These are phyloP conservation scores for Lophiostoma macrostomum DNA, from an alignment of 495 filamentous ascomycete species.

Conservation along the genomic window DNA sequence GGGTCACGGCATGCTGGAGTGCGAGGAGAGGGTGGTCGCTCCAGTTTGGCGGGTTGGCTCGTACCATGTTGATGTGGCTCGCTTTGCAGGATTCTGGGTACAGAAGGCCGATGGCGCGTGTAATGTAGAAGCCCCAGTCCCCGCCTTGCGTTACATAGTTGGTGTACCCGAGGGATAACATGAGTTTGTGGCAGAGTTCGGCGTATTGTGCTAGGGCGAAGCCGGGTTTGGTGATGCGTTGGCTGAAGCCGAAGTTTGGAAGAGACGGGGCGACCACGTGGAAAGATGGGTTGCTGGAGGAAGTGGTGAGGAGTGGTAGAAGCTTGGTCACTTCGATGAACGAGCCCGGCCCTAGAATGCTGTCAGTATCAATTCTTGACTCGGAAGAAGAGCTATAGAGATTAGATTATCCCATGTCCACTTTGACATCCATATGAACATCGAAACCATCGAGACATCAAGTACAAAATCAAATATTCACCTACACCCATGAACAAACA, in stretches of 20 bases:
- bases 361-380: background rate
- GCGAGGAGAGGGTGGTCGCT: slow-evolving; percentile 44
- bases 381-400: background rate
- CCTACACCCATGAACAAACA: slow-evolving; percentile 40
- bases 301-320: slow-evolving; percentile 50
- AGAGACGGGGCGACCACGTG: slow-evolving; percentile 68
- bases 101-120: slow-evolving; percentile 53
- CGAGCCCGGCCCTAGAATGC: slow-evolving; percentile 58
- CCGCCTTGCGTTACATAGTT: slow-evolving; percentile 67
- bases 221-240: slow-evolving; percentile 51
- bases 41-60: slow-evolving; percentile 40
- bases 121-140: slow-evolving; percentile 66
- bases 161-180: slow-evolving; percentile 64
- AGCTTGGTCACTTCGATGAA: slow-evolving; percentile 66
- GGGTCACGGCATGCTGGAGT: slow-evolving; percentile 43
- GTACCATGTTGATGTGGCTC: slow-evolving; percentile 62
- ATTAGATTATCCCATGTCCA: too few species aligned
- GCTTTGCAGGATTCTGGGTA: slow-evolving; percentile 58
- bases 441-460: too few species aligned
- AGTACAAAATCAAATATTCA: too few species aligned
- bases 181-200: slow-evolving; percentile 59
- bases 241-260: slow-evolving; percentile 70
- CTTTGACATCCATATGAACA: too few species aligned
- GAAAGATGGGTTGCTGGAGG: slow-evolving; percentile 54
- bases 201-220: slow-evolving; percentile 62